Percentiles rank a stretch among this genome's conserved stretches.
These are phyloP conservation scores for Peltaster fructicola DNA, from an alignment of 2,329 filamentous ascomycete species.

Conservation along the genomic window DNA sequence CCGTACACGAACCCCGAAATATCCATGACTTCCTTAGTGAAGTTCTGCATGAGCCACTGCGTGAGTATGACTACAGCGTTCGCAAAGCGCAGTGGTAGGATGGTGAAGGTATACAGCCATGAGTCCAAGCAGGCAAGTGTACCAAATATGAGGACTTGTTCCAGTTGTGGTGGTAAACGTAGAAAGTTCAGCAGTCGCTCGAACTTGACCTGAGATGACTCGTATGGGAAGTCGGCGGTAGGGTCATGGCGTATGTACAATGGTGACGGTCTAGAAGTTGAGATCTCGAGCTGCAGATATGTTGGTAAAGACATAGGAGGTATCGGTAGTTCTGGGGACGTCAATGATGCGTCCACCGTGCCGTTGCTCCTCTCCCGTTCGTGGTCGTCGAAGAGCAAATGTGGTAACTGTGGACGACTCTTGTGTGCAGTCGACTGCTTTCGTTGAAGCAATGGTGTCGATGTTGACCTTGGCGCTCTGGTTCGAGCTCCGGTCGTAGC, in stretches of 20 bases:
- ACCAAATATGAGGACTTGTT: conserved; percentile 74
- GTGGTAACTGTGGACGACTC: no score
- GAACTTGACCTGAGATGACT: conserved; percentile 82
- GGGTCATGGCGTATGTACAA: conserved; percentile 44
- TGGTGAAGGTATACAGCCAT: conserved; percentile 94
- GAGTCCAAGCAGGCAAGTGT: conserved; percentile 82
- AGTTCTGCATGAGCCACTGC: conserved; percentile 59
- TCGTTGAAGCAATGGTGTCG: conserved; percentile 21
- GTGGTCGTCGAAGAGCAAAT: no score
- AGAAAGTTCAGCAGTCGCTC: conserved; percentile 83
- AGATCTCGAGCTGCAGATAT: conserved; percentile 47
- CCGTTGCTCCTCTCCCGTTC: no score
- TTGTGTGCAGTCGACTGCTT: no score
- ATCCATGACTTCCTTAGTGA: conserved; percentile 54
- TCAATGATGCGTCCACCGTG: no score
- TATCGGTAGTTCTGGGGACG: conserved; percentile 37
- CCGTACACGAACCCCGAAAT: conserved; percentile 60
- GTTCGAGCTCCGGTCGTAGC: no score
- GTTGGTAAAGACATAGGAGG: conserved; percentile 47
- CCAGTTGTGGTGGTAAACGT: conserved; percentile 61
- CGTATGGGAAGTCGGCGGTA: conserved; percentile 54
- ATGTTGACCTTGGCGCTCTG: conserved; percentile 18
- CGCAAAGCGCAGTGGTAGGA: conserved; percentile 73
- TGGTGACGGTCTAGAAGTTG: conserved; percentile 41
- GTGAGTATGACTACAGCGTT: conserved; percentile 61